Evolutionary conservation across 108 stramenopile genomes (phyloP).

Genomic region (Cyclotella baltica): DNA sequence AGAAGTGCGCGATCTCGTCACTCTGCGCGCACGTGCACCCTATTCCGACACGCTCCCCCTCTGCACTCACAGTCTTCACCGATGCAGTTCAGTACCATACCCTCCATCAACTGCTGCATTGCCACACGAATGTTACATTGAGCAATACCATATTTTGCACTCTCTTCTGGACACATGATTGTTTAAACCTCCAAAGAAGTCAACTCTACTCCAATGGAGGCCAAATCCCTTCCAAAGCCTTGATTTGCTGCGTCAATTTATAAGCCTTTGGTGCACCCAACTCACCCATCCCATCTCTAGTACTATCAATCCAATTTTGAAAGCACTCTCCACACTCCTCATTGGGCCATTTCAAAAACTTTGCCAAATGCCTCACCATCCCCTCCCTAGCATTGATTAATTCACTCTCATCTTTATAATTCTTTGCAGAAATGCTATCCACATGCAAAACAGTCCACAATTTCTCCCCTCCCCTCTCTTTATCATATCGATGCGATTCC

Average conservation of each 20-base stretch:
- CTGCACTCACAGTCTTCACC: background rate
- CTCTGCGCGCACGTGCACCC: too few species aligned
- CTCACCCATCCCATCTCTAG: background rate
- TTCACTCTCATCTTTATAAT: background rate
- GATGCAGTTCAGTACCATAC: background rate
- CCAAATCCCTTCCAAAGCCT: background rate
- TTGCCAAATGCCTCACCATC: background rate
- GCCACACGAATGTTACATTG: too few species aligned
- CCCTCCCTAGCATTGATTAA: background rate
- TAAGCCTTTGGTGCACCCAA: background rate
- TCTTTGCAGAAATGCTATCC: background rate
- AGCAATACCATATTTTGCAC: too few species aligned
- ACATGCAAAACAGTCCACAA: constrained; percentile 3
- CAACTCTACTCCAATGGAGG: constrained; percentile 1
- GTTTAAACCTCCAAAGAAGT: background rate
- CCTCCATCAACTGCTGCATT: background rate
- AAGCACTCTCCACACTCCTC: background rate
- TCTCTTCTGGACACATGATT: too few species aligned
- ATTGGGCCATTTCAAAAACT: constrained; percentile 3
- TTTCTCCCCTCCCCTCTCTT: background rate
- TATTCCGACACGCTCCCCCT: too few species aligned
- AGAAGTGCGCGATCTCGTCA: too few species aligned
- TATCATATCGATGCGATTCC: background rate
- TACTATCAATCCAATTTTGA: background rate
- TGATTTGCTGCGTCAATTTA: background rate